A percentile compares a stretch with the other conserved stretches of the same genome.
Evolutionary conservation across 2,329 filamentous ascomycete species (phyloP).

Genomic region (Mycosphaerella arachidis): DNA sequence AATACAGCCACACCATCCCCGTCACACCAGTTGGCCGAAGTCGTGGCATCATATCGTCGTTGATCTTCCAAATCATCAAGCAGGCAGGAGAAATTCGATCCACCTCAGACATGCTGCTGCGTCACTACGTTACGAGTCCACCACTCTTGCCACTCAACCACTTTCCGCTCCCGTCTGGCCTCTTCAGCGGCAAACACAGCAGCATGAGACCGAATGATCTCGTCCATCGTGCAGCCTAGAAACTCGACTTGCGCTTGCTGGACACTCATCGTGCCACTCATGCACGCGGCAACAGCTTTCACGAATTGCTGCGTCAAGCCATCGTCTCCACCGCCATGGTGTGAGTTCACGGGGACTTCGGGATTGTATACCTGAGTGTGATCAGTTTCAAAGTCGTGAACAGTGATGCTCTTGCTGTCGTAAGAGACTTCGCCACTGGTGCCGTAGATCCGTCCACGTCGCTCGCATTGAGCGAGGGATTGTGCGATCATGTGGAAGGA

Average conservation of each 20-base stretch:
- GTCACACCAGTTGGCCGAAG: too few relatives aligned
- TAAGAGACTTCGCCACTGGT: conserved; percentile 80
- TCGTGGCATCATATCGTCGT: background rate
- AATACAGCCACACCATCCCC: too few relatives aligned
- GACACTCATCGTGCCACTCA: conserved; percentile 63
- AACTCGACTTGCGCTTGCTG: conserved; percentile 67
- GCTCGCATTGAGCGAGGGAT: conserved; percentile 79
- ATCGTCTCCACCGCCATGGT: conserved; percentile 73
- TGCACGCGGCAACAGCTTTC: conserved; percentile 72
- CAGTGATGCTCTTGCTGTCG: conserved; percentile 70
- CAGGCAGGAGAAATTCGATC: background rate
- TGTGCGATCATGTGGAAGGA: conserved; percentile 93
- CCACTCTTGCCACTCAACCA: conserved; percentile 56
- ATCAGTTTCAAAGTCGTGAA: conserved; percentile 66
- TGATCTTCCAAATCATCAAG: background rate
- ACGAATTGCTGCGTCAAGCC: conserved; percentile 81
- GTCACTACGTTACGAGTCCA: conserved; percentile 14
- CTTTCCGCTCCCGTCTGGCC: conserved; percentile 63
- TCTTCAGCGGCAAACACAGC: conserved; percentile 94
- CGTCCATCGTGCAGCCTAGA: conserved; percentile 79
- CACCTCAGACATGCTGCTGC: background rate
- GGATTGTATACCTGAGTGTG: conserved; percentile 56
- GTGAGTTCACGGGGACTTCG: conserved; percentile 44
- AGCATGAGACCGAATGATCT: conserved; percentile 83
- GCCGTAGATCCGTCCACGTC: conserved; percentile 81